phyloP scores from a whole-genome alignment of 768 basidiomycete species.

The Lentinus brumalis region DNA sequence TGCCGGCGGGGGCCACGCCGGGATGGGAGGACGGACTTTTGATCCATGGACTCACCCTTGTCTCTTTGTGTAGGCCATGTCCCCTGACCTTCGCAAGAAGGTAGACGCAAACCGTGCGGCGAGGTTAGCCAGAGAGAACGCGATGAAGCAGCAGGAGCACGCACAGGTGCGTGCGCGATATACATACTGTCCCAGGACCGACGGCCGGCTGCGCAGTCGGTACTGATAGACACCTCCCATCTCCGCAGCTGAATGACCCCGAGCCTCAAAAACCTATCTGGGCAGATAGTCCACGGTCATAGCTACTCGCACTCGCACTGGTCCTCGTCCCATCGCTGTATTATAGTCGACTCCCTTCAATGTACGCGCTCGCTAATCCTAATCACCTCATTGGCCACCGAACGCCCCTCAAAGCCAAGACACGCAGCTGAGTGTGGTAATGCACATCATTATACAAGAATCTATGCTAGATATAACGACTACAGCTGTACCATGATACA shows the following conservation, averaged over 20 bases:
- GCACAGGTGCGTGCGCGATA: slow-evolving; percentile 29
- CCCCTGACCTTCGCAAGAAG: slow-evolving; percentile 38
- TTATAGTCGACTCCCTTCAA: slow-evolving; percentile 1
- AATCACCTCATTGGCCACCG: no score
- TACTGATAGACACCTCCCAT: neutral
- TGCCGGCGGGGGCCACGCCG: neutral
- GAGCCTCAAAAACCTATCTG: slow-evolving; percentile 40
- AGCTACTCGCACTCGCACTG: neutral
- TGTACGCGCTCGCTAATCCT: slow-evolving; percentile 5
- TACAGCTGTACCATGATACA: slow-evolving; percentile 18
- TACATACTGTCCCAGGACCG: neutral
- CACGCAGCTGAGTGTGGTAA: neutral
- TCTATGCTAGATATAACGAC: slow-evolving; percentile 3
- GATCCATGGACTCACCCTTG: neutral
- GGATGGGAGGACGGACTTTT: no score
- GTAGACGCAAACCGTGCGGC: slow-evolving; percentile 40
- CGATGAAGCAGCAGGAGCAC: slow-evolving; percentile 29
- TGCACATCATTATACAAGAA: slow-evolving; percentile 9
- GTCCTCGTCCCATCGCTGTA: neutral
- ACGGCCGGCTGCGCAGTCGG: neutral
- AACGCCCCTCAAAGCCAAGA: neutral
- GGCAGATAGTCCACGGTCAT: slow-evolving; percentile 30
- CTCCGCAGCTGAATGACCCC: slow-evolving; percentile 33
- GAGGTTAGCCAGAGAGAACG: slow-evolving; percentile 35
- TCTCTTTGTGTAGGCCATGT: slow-evolving; percentile 30